Evolutionary conservation across 2,329 filamentous ascomycete genomes (phyloP).

Genomic region (Colletotrichum sp.): DNA sequence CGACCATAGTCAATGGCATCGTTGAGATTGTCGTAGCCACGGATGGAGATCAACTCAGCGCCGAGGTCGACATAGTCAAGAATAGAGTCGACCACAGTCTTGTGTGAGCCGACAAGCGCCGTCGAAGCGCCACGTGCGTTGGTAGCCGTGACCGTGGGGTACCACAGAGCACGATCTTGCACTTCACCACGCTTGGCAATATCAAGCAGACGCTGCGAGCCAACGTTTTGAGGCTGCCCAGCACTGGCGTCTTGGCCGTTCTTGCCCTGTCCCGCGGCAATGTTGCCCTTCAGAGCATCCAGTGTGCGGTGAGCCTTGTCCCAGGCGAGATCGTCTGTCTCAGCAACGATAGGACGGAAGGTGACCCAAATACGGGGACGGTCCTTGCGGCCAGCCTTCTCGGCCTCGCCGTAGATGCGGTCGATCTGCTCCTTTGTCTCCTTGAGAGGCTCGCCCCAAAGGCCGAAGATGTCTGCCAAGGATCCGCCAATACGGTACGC

Average conservation of each 20-base stretch:
- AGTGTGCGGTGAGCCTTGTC: conserved; percentile 63
- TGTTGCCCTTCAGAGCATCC: conserved; percentile 52
- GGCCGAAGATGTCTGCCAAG: conserved; percentile 66
- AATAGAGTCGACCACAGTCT: conserved; percentile 59
- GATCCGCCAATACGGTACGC: conserved; percentile 65
- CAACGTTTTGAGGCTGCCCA: conserved; percentile 59
- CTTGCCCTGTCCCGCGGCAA: conserved; percentile 37
- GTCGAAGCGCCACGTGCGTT: conserved; percentile 65
- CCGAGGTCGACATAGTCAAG: conserved; percentile 64
- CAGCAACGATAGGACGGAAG: conserved; percentile 65
- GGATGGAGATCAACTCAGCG: conserved; percentile 62
- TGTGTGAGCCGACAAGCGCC: conserved; percentile 58
- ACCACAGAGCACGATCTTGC: conserved; percentile 68
- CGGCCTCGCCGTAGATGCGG: conserved; percentile 62
- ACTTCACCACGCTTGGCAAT: conserved; percentile 62
- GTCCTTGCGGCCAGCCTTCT: conserved; percentile 60
- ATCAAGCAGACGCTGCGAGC: conserved; percentile 62
- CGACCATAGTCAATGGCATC: conserved; percentile 65
- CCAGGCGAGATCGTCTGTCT: conserved; percentile 69
- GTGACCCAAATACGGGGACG: conserved; percentile 68
- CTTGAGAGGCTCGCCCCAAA: conserved; percentile 69
- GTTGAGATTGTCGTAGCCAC: conserved; percentile 66
- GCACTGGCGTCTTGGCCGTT: conserved; percentile 26
- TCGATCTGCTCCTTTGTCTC: conserved; percentile 69
- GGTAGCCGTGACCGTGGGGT: conserved; percentile 66